Evolutionary conservation across 2,329 filamentous ascomycete genomes (phyloP).

Genomic region (Fonsecaea erecta): DNA sequence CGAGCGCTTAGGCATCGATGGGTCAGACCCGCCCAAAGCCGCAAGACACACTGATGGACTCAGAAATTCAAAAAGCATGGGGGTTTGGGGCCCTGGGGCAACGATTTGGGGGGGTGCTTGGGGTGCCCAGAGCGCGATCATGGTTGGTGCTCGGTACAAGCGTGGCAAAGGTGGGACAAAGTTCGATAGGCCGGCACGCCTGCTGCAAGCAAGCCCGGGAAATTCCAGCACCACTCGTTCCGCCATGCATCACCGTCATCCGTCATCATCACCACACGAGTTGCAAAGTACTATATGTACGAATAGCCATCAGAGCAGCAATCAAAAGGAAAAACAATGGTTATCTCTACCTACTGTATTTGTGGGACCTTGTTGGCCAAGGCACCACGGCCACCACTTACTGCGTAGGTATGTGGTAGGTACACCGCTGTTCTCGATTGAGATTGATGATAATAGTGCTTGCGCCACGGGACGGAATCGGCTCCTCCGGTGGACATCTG

Average conservation of each 20-base stretch:
- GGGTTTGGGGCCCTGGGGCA: background rate
- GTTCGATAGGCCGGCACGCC: slow-evolving; percentile 3
- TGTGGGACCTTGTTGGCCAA: too few relatives aligned
- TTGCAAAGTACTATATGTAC: too few relatives aligned
- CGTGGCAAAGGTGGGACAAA: background rate
- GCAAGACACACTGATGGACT: background rate
- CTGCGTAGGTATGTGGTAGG: too few relatives aligned
- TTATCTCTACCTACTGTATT: background rate
- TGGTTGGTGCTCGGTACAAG: background rate
- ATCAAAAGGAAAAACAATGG: background rate
- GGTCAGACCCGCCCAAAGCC: background rate
- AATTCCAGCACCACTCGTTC: slow-evolving; percentile 1
- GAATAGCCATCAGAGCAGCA: background rate
- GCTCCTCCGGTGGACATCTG: background rate
- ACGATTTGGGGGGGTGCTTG: background rate
- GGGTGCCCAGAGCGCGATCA: background rate
- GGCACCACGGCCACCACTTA: too few relatives aligned
- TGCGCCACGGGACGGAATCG: background rate
- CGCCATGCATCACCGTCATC: background rate
- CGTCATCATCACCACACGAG: background rate
- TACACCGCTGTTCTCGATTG: too few relatives aligned
- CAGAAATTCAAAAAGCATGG: background rate
- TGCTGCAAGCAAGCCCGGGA: background rate
- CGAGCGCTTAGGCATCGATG: background rate
- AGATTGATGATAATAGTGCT: too few relatives aligned